Conservation (phyloP, 495 filamentous ascomycete species). For the Oleoguttula mirabilis region DNA sequence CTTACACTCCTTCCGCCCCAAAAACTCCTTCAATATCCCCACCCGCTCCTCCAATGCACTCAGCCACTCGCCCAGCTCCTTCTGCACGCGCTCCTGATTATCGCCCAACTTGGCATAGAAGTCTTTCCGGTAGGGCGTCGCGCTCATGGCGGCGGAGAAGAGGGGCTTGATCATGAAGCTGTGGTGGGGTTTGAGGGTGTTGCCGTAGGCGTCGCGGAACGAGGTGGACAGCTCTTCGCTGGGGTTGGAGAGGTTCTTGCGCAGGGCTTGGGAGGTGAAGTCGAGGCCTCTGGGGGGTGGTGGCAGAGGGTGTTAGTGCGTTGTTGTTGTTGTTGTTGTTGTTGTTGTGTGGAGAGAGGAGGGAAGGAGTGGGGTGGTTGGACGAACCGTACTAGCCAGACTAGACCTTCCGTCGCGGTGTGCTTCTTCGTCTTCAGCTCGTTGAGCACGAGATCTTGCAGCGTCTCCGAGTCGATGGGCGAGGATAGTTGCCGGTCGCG, state of each 20-base stretch:
- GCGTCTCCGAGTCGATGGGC: conserved; percentile 59
- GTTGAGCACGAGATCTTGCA: conserved; percentile 73
- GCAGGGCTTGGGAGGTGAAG: conserved; percentile 77
- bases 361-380: conserved; percentile 6
- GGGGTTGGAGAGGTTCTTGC: conserved; percentile 55
- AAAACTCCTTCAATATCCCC: conserved; percentile 27
- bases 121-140: conserved; percentile 78
- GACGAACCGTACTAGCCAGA: conserved; percentile 79
- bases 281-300: conserved; percentile 58
- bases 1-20: conserved; percentile 17
- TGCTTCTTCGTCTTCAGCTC: conserved; percentile 82
- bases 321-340: no score
- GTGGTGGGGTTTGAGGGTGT: conserved; percentile 85
- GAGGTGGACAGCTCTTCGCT: conserved; percentile 66
- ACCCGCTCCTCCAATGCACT: conserved; percentile 53
- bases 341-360: no score
- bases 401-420: conserved; percentile 70
- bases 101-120: conserved; percentile 79
- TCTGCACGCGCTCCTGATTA: conserved; percentile 47
- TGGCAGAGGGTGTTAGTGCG: no score
- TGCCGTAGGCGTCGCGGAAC: conserved; percentile 73
- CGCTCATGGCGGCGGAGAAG: conserved; percentile 83
- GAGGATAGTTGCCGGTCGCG: conserved; percentile 67
- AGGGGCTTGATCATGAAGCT: conserved; percentile 73
- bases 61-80: conserved; percentile 56